phyloP scores from a whole-genome alignment of 192 early-diverging fungal species.

The Dissophora globulifera region DNA sequence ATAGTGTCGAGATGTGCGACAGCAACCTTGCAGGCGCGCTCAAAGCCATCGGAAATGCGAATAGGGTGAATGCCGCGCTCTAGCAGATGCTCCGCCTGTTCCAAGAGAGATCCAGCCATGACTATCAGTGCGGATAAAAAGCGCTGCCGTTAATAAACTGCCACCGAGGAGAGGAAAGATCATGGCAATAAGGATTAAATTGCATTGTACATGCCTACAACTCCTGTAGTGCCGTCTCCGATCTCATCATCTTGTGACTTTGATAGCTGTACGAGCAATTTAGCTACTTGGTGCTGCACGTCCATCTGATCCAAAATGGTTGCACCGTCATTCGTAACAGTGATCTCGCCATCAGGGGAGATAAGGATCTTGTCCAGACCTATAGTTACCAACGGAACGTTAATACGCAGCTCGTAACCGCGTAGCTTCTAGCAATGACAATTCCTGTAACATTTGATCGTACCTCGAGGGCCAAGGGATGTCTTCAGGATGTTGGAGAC shows the following conservation, averaged over 20 bases:
- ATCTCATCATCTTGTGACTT: constrained; percentile 99
- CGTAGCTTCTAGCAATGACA: too few relatives aligned
- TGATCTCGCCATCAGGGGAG: constrained; percentile 99
- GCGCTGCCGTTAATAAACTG: too few relatives aligned
- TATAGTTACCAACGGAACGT: constrained; percentile 24
- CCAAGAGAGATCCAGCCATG: constrained; percentile 95
- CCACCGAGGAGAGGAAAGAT: too few relatives aligned
- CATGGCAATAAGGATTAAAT: too few relatives aligned
- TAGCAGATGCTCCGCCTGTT: constrained; percentile 95
- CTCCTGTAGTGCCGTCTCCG: constrained; percentile 99
- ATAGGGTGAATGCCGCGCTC: constrained; percentile 99
- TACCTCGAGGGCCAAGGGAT: constrained; percentile 96
- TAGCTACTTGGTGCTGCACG: constrained; percentile 99
- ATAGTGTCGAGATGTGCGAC: constrained; percentile 91
- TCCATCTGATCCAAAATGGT: constrained; percentile 98
- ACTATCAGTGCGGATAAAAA: too few relatives aligned
- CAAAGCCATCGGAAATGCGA: constrained; percentile 99
- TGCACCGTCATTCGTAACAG: constrained; percentile 99
- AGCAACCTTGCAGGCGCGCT: constrained; percentile 94
- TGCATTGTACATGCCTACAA: constrained; percentile 80
- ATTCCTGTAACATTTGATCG: too few relatives aligned
- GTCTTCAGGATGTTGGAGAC: constrained; percentile 98
- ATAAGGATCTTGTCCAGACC: constrained; percentile 99
- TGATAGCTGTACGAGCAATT: constrained; percentile 97
- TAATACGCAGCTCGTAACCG: too few relatives aligned